These are phyloP conservation scores for Esteya vermicola DNA, from an alignment of 2,329 filamentous ascomycete species.

Conservation along the genomic window DNA sequence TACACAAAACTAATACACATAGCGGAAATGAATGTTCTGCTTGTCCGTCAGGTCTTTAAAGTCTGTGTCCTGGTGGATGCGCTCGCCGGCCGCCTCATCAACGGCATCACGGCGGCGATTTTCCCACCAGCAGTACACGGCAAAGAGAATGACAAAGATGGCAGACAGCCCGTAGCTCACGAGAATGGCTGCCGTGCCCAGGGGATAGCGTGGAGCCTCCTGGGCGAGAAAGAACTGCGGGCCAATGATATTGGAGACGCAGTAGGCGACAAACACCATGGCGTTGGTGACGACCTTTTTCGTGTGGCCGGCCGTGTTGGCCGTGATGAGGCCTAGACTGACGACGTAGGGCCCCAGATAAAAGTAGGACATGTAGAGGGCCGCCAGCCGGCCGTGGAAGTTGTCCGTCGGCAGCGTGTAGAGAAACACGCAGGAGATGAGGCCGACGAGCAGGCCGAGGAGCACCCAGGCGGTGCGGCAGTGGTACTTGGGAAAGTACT, in stretches of 20 bases:
- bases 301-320: constrained; percentile 3
- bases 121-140: background rate
- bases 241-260: constrained; percentile 39
- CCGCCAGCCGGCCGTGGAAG: background rate
- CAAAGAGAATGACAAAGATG: background rate
- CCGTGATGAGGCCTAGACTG: constrained; percentile 24
- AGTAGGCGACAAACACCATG: constrained; percentile 10
- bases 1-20: constrained; percentile 1
- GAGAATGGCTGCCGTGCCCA: background rate
- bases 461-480: constrained; percentile 31
- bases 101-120: background rate
- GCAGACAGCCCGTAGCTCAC: background rate
- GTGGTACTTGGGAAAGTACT: constrained; percentile 21
- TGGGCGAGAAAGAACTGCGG: constrained; percentile 46
- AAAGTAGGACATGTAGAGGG: constrained; percentile 14
- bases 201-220: constrained; percentile 27
- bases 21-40: constrained; percentile 2
- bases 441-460: constrained; percentile 31
- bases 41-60: constrained; percentile 1
- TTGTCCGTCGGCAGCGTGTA: background rate
- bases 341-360: constrained; percentile 26
- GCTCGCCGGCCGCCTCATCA: background rate
- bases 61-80: background rate
- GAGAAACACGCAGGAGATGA: constrained; percentile 19
- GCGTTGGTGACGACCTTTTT: constrained; percentile 3